Conservation (phyloP, 139 green algal genomes). For the Chlamydomonas sp. region DNA sequence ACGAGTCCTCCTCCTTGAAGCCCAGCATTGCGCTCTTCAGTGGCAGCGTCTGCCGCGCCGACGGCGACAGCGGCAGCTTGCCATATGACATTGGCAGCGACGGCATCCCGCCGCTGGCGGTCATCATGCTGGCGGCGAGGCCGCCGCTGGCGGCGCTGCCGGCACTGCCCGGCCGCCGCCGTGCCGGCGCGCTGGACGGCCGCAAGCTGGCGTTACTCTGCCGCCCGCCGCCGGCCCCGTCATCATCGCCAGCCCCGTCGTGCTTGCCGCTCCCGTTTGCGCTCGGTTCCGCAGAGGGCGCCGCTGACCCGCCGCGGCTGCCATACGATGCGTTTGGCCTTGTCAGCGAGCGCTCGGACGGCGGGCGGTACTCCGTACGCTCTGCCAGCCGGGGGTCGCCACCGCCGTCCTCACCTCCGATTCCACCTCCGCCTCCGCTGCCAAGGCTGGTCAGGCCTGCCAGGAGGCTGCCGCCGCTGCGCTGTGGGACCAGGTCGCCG, state of each 20-base stretch:
- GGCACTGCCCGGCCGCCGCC: background rate
- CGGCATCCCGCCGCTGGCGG: background rate
- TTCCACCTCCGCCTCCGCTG: background rate
- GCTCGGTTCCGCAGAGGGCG: constrained; percentile 10
- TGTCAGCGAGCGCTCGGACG: constrained; percentile 1
- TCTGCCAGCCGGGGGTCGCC: constrained; percentile 1
- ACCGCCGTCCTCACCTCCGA: background rate
- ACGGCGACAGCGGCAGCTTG: background rate
- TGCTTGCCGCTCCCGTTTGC: background rate
- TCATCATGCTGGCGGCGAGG: background rate
- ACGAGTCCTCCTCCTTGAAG: background rate
- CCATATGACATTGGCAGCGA: background rate
- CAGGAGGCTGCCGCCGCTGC: constrained; percentile 12
- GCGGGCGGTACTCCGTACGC: constrained; percentile 26
- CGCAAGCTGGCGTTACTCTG: background rate
- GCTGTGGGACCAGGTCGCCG: background rate
- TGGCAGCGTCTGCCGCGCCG: constrained; percentile 11
- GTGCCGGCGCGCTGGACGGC: constrained; percentile 9
- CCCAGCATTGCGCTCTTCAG: constrained; percentile 10
- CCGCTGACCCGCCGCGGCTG: background rate
- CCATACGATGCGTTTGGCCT: constrained; percentile 12
- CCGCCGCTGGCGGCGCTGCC: background rate
- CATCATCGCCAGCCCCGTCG: background rate
- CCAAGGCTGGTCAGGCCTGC: background rate
- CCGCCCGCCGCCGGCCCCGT: background rate